Evolutionary conservation across 805 yeast genomes (phyloP), one percentile per base, ranked within the genome.

Genomic region (Grigorovia transvaalensis): DNA sequence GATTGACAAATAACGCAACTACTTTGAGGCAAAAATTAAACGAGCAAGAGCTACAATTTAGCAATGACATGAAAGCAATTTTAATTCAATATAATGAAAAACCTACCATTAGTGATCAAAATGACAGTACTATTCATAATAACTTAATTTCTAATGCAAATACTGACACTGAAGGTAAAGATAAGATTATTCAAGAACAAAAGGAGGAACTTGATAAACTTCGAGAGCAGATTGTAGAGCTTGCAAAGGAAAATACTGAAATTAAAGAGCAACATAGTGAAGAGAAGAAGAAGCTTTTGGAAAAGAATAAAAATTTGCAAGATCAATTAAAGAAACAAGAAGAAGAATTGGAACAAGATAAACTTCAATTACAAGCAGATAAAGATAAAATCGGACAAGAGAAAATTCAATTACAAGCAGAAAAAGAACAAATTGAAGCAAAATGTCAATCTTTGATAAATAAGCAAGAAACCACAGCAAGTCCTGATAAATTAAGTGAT

Each of bases 161-260:
- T 13, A 20, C 18, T 9, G 44, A 35, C 9, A 13, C 38, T 35
- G 20, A 38, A 7, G 20, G 23, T 17, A 20, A 20, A 19, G 40
- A 46, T 13, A 33, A 13, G 38, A 33, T 9, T 11, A 33, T 33
- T 8, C 38, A n/a, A 41, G 45, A 27, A n/a, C 9, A 13, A 23
- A 19, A 48, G 29, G 30, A 40, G n/a, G 27, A 48, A 40, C 9
- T 18, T 5, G 33, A 23, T 17, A 17, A 41, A 11, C 27, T 19
- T 7, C 33, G 71, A 41, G 90, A 85, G 20, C 45, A 49, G 19
- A 47, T 49, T 45, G 1, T 43, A 42, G 33, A 48, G n/a, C 44
- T 52, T 18, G 13, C 2, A 7, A 13, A 44, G 33, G 41, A 38
- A 29, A 17, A 47, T 4, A 29, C 33, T 23, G 29, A 46, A 49